phyloP scores from a whole-genome alignment of 2,329 filamentous ascomycete species.

The Talaromyces sp. region DNA sequence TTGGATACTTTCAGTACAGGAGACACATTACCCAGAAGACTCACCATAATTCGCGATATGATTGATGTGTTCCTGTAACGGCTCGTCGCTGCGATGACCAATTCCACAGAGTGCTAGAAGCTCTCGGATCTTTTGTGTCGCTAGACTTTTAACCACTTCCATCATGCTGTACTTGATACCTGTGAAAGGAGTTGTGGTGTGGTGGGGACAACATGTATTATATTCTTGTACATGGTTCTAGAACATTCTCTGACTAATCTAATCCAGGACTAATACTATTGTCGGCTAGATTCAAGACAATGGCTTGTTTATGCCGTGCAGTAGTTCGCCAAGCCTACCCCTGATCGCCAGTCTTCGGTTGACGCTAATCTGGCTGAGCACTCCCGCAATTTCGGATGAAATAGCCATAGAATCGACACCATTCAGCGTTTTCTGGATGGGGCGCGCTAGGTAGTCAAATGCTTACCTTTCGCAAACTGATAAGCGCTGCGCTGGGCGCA shows the following conservation, averaged over 20 bases:
- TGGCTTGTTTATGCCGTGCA: not conserved
- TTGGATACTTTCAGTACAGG: not conserved
- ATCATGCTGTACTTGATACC: no score
- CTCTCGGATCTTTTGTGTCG: conserved; percentile 6
- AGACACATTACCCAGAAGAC: not conserved
- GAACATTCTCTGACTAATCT: not conserved
- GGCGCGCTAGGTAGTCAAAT: no score
- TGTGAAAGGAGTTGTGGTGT: no score
- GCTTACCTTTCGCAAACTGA: no score
- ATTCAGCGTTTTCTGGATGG: no score
- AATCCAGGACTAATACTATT: not conserved
- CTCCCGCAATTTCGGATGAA: not conserved
- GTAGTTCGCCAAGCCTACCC: not conserved
- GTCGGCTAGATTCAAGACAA: not conserved
- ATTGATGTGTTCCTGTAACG: conserved; percentile 5
- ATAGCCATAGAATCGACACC: no score
- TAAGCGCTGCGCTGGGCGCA: no score
- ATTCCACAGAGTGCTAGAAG: conserved; percentile 8
- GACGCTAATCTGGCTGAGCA: not conserved
- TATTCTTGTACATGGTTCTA: not conserved
- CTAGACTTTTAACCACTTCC: not conserved
- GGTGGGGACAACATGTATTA: not conserved
- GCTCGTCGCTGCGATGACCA: not conserved
- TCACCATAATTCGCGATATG: conserved; percentile 3
- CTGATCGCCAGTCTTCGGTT: not conserved